Conservation (phyloP, 208 protist genomes). For the Blastocrithidia nonstop region DNA sequence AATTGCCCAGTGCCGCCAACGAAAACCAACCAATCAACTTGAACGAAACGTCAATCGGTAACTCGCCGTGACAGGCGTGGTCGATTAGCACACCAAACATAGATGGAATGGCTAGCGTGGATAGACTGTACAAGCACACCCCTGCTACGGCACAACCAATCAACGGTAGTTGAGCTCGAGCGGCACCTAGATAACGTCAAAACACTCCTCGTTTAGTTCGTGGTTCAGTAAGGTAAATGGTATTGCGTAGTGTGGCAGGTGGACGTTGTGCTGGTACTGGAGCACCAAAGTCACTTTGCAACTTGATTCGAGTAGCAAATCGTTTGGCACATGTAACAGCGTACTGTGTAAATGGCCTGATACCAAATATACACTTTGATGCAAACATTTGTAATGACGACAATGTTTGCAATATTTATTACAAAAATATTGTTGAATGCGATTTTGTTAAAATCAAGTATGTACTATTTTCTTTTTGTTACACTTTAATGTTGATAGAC, state of each 20-base stretch:
- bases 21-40: constrained; percentile 61
- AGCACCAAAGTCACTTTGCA: constrained; percentile 57
- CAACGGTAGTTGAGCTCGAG: constrained; percentile 22
- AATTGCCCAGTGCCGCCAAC: constrained; percentile 52
- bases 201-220: constrained; percentile 36
- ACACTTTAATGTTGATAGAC: too few relatives aligned
- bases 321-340: constrained; percentile 7
- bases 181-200: constrained; percentile 30
- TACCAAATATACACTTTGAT: too few relatives aligned
- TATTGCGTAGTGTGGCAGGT: constrained; percentile 8
- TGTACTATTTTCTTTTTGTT: too few relatives aligned
- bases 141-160: constrained; percentile 51
- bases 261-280: constrained; percentile 54
- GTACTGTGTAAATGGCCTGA: constrained; percentile 10
- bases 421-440: constrained; percentile 17
- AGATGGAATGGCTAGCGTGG: constrained; percentile 70
- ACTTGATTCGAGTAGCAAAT: too few relatives aligned
- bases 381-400: too few relatives aligned
- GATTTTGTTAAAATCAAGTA: too few relatives aligned
- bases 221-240: constrained; percentile 61
- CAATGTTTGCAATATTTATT: constrained; percentile 10
- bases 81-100: constrained; percentile 77
- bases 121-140: constrained; percentile 55
- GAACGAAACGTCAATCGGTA: constrained; percentile 61
- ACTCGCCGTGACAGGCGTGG: constrained; percentile 56